Conservation (phyloP, 495 filamentous ascomycete genomes). For the Thermothielavioides terrestris region DNA sequence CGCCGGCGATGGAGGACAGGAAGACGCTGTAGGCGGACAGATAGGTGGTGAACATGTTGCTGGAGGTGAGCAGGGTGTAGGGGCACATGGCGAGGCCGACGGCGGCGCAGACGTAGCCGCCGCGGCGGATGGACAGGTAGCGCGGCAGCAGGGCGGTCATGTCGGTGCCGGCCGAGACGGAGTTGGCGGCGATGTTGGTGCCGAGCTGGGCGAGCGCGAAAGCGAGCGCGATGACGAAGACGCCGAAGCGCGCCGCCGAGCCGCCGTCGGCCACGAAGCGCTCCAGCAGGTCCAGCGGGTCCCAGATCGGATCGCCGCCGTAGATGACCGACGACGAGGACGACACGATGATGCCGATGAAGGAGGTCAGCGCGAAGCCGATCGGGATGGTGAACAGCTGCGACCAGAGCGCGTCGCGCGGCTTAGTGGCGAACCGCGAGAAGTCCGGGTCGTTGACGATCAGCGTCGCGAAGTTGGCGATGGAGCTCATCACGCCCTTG, state of each 20-base stretch:
- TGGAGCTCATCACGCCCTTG: slow-evolving; percentile 75
- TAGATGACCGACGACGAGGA: slow-evolving; percentile 78
- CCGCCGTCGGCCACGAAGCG: slow-evolving; percentile 67
- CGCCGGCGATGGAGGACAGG: slow-evolving; percentile 83
- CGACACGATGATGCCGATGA: slow-evolving; percentile 89
- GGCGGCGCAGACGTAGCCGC: slow-evolving; percentile 78
- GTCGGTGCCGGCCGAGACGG: slow-evolving; percentile 81
- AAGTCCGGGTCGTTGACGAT: slow-evolving; percentile 88
- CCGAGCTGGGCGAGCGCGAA: slow-evolving; percentile 85
- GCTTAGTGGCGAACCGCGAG: slow-evolving; percentile 72
- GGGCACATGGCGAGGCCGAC: slow-evolving; percentile 86
- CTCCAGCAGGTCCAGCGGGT: slow-evolving; percentile 68
- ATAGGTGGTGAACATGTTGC: slow-evolving; percentile 93
- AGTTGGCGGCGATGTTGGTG: slow-evolving; percentile 91
- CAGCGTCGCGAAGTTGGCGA: slow-evolving; percentile 88
- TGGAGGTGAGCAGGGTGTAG: slow-evolving; percentile 66
- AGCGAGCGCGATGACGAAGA: slow-evolving; percentile 76
- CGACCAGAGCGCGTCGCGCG: slow-evolving; percentile 78
- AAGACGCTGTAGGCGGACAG: slow-evolving; percentile 94
- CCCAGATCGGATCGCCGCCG: slow-evolving; percentile 69
- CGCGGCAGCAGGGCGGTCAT: slow-evolving; percentile 84
- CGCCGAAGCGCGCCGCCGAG: slow-evolving; percentile 70
- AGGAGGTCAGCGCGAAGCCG: slow-evolving; percentile 80
- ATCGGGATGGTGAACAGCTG: slow-evolving; percentile 81
- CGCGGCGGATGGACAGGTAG: slow-evolving; percentile 81